Evolutionary conservation across 768 basidiomycete genomes (phyloP).

Genomic region (Cubamyces sp.): DNA sequence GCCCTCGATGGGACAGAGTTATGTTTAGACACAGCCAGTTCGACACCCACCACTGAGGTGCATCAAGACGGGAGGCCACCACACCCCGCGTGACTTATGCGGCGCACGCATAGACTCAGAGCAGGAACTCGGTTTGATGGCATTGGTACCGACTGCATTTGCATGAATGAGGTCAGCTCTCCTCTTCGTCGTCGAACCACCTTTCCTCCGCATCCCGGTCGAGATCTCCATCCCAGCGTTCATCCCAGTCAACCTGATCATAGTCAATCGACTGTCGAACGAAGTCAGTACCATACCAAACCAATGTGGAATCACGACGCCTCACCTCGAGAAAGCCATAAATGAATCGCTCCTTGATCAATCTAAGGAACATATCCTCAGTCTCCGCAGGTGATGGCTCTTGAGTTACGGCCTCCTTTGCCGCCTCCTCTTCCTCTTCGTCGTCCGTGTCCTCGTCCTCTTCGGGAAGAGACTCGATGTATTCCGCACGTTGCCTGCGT

Average conservation of each 20-base stretch:
- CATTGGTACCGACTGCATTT: not conserved
- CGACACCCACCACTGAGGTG: too few species aligned
- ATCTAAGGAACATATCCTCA: constrained; percentile 56
- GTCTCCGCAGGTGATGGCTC: constrained; percentile 54
- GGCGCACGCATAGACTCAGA: not conserved
- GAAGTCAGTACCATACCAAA: constrained; percentile 4
- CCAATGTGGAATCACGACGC: not conserved
- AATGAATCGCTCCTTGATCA: constrained; percentile 70
- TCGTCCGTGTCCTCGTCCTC: constrained; percentile 63
- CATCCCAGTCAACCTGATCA: constrained; percentile 76
- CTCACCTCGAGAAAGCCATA: constrained; percentile 73
- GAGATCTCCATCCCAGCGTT: constrained; percentile 60
- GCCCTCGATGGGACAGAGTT: not conserved
- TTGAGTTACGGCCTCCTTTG: constrained; percentile 7
- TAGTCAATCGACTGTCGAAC: constrained; percentile 64
- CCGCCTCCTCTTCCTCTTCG: constrained; percentile 54
- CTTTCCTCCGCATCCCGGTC: constrained; percentile 67
- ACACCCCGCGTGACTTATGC: too few species aligned
- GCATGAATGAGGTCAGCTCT: constrained; percentile 15
- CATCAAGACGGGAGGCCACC: too few species aligned
- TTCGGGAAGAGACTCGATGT: constrained; percentile 61
- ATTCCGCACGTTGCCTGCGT: constrained; percentile 45
- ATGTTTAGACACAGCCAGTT: too few species aligned
- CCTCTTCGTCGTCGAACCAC: constrained; percentile 76
- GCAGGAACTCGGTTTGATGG: not conserved